Base-by-base conservation (phyloP, 139 green algal genomes). In the Ettlia oleoabundans region DNA sequence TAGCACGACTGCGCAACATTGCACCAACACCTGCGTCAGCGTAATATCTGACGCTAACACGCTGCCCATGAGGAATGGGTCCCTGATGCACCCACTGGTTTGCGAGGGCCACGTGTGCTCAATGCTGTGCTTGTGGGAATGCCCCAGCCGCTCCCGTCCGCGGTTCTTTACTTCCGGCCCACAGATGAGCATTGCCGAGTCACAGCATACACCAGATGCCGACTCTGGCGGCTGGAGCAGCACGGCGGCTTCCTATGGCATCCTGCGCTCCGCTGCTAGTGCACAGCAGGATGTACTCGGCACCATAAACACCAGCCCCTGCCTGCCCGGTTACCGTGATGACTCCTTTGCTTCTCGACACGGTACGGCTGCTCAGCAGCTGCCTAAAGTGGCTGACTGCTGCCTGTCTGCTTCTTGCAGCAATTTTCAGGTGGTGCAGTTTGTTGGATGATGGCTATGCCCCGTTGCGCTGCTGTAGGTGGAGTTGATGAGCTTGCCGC, bases 171-270 rank as follows among this genome's bases (percentile, higher is more conserved):
- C 28, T 76, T 3, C 13, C n/a, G 3, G 3, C n/a, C 32, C 13
- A 10, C 75, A 81, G 75, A 63, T 72, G 58, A 81, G 58, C 38
- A 81, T 81, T 13, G 58, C 53, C 9, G 73, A 80, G 73, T 80
- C 52, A 7, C 73, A 51, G 0, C 24, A 53, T 13, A n/a, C 33
- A 18, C 43, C 30, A 10, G 42, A 77, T 10, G 53, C 9, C 24
- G 52, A 32, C 26, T 26, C 1, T 37, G 33, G 52, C 33, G 8
- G 28, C 32, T 32, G 32, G n/a, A 40, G 37, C 69, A 67, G 9
- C 32, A 8, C 28, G 8, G n/a, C 71, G 26, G 71, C 71, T 21
- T 78, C 71, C 32, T 33, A 63, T 40, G 72, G 33, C 35, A 79
- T 79, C 9, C 72, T 79, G 22, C 37, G 30, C n/a, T 55, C 28